Conservation (phyloP, 2,329 filamentous ascomycete genomes). For the Fusarium pseudograminearum region DNA sequence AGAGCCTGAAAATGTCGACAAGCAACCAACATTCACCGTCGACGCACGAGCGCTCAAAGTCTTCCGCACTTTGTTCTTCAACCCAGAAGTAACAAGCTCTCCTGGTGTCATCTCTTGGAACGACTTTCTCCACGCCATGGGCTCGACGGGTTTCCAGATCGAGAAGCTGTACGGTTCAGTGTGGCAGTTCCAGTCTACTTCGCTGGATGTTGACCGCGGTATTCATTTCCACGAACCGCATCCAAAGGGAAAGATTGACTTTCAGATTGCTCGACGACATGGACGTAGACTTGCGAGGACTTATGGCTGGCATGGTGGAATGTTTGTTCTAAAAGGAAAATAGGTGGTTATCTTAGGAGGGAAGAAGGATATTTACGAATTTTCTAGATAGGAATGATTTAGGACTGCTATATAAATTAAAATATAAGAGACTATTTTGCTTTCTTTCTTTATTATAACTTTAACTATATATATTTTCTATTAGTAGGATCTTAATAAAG, state of each 20-base stretch:
- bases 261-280: conserved; percentile 1
- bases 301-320: conserved; percentile 6
- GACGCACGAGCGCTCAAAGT: background rate
- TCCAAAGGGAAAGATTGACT: background rate
- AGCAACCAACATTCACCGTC: background rate
- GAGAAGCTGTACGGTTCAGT: conserved; percentile 13
- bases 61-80: conserved; percentile 8
- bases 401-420: too few species aligned
- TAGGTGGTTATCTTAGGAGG: too few species aligned
- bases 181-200: background rate
- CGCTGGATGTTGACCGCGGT: background rate
- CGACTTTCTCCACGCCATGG: conserved; percentile 2
- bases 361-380: too few species aligned
- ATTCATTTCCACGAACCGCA: conserved; percentile 11
- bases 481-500: too few species aligned
- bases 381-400: too few species aligned
- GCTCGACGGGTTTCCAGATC: background rate
- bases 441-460: too few species aligned
- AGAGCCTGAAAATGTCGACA: background rate
- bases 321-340: conserved; percentile 8
- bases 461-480: too few species aligned
- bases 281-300: background rate
- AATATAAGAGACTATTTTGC: too few species aligned
- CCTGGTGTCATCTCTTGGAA: background rate
- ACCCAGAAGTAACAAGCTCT: background rate